Percentiles rank a stretch among this genome's conserved stretches.
These are phyloP conservation scores for Cutaneotrichosporon sp. DNA, from an alignment of 1,284 basidiomycete species.

Conservation along the genomic window DNA sequence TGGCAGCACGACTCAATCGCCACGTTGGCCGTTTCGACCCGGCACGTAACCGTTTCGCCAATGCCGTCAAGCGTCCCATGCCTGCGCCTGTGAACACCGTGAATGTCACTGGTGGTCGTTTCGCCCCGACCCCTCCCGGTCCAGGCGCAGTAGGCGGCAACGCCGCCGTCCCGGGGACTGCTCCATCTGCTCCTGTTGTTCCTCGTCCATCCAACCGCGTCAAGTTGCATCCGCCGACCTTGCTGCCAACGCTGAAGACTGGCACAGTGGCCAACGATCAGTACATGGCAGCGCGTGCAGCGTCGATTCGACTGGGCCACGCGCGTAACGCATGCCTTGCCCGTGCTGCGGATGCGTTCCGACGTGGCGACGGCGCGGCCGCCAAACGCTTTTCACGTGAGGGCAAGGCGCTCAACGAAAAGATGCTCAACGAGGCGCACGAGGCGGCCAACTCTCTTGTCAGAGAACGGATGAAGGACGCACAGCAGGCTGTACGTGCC, in stretches of 20 bases:
- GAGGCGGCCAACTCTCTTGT: constrained; percentile 73
- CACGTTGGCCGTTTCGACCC: constrained; percentile 57
- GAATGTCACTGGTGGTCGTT: constrained; percentile 27
- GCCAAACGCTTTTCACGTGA: constrained; percentile 90
- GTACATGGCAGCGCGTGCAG: constrained; percentile 80
- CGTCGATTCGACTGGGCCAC: constrained; percentile 82
- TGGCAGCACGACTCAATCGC: constrained; percentile 47
- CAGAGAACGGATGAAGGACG: constrained; percentile 66
- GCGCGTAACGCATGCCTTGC: constrained; percentile 92
- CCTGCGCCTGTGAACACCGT: constrained; percentile 22
- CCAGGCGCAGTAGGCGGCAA: constrained; percentile 2
- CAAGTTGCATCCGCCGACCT: constrained; percentile 70
- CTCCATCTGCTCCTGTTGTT: constrained; percentile 52
- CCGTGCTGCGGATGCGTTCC: constrained; percentile 90
- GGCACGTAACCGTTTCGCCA: constrained; percentile 72
- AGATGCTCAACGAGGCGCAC: constrained; percentile 78
- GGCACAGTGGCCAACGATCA: constrained; percentile 69
- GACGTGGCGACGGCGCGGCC: constrained; percentile 85
- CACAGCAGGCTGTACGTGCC: constrained; percentile 66
- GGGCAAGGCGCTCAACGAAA: constrained; percentile 84
- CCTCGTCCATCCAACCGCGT: constrained; percentile 77
- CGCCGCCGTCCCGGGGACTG: constrained; percentile 48
- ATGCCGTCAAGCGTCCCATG: constrained; percentile 44
- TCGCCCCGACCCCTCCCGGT: constrained; percentile 19
- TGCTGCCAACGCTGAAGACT: constrained; percentile 82